Evolutionary conservation across 345 rosid genomes (phyloP), one percentile per base, ranked within the genome.

Genomic region (Ceriops tagal): DNA sequence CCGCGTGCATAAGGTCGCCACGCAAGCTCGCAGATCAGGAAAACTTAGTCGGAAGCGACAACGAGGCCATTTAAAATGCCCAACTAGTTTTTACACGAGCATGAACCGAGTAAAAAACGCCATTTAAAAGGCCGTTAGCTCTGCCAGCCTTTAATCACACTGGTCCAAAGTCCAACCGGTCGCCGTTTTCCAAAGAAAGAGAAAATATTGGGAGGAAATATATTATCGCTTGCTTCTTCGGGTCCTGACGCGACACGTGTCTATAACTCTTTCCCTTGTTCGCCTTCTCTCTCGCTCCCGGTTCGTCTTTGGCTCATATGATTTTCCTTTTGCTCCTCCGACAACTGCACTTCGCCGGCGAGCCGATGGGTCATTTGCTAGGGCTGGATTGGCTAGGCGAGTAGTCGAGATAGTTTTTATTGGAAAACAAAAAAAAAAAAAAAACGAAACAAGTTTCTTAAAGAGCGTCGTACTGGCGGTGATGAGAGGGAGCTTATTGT

Each of bases 401-500:
- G 51, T 61, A 18, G 28, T 16, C 28, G 30, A 9, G 6, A 8
- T 22, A 22, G 15, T 15, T 55, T 55, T 9, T 55, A 22, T 55
- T 27, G 8, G 21, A 55, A 53, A 19, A 53, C 26, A n/a, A n/a
- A 34, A 43, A 11, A 11, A 43, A 13, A 10, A 43, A 3, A 43
- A 43, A 13, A 13, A 43, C 1, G 18, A 2, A 43, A 15, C 8
- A 26, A 19, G 49, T 53, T 21, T 20, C 30, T 21, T 30, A 31
- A 37, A 46, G 60, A 19, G 69, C 61, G 19, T 35, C 19, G 56
- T 18, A 19, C 74, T 34, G 73, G 74, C 67, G 75, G 85, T 73
- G 84, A 89, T 89, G 93, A 84, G 96, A 76, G 82, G 88, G 62
- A 83, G 86, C 74, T 74, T 83, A 32, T 34, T 84, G 76, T 72